phyloP scores from a whole-genome alignment of 345 rosid genomes.

The Brassica napus region DNA sequence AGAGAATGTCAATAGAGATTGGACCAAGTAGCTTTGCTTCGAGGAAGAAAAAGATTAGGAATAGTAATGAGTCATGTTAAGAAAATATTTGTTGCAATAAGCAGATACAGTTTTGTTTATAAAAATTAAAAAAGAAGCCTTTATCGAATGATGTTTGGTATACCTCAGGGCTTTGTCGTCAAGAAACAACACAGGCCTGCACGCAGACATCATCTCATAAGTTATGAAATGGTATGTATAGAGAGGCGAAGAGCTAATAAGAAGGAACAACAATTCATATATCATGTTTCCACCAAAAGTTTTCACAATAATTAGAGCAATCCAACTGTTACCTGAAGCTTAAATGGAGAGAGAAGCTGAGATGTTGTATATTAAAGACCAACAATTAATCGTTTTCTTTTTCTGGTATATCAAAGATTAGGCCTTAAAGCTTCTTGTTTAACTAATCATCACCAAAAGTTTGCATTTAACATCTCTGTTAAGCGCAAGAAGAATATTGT shows the following conservation, averaged over 20 bases:
- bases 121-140: background rate
- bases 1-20: constrained; percentile 73
- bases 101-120: background rate
- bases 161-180: no score
- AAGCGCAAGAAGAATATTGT: background rate
- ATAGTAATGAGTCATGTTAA: constrained; percentile 17
- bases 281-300: background rate
- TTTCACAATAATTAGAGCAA: background rate
- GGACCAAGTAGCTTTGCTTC: constrained; percentile 76
- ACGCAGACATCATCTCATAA: background rate
- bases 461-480: background rate
- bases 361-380: background rate
- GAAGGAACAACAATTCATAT: background rate
- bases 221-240: background rate
- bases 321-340: background rate
- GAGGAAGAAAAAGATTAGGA: constrained; percentile 77
- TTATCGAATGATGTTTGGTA: background rate
- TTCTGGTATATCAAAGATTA: background rate
- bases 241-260: background rate
- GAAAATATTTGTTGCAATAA: background rate
- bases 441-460: background rate
- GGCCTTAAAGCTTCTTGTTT: background rate
- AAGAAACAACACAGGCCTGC: background rate
- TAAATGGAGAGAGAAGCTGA: background rate
- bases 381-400: background rate